phyloP scores from a whole-genome alignment of 768 basidiomycete species.

The Pleurotus pulmonarius region DNA sequence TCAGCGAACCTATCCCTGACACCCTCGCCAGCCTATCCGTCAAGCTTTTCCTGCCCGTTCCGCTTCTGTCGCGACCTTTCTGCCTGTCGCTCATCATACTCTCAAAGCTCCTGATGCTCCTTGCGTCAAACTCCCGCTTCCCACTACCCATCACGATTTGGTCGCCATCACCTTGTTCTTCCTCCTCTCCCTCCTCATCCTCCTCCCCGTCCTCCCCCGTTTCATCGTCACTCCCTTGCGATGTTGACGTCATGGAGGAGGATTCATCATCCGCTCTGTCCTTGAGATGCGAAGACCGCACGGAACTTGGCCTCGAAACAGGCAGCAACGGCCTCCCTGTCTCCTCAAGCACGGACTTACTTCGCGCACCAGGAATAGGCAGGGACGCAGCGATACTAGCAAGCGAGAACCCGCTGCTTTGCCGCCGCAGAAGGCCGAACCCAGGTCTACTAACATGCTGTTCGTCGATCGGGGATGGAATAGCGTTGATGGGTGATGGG shows the following conservation, averaged over 20 bases:
- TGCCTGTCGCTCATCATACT: slow-evolving; percentile 69
- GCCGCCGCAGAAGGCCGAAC: slow-evolving; percentile 68
- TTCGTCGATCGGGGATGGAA: slow-evolving; percentile 11
- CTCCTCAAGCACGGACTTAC: slow-evolving; percentile 30
- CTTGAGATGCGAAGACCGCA: slow-evolving; percentile 24
- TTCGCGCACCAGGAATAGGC: slow-evolving; percentile 40
- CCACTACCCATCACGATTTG: slow-evolving; percentile 29
- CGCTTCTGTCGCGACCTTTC: slow-evolving; percentile 22
- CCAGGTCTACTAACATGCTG: slow-evolving; percentile 34
- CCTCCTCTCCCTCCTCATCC: slow-evolving; percentile 32
- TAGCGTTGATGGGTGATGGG: slow-evolving; percentile 10
- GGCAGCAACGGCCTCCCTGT: slow-evolving; percentile 43
- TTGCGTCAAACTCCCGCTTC: slow-evolving; percentile 45
- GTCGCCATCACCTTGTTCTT: slow-evolving; percentile 33
- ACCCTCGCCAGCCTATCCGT: slow-evolving; percentile 81
- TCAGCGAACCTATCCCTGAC: slow-evolving; percentile 43
- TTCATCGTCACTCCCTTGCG: slow-evolving; percentile 33
- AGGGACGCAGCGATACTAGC: slow-evolving; percentile 67
- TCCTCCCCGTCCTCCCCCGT: slow-evolving; percentile 31
- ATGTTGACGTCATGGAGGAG: slow-evolving; percentile 23
- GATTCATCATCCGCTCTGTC: slow-evolving; percentile 29
- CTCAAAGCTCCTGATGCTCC: slow-evolving; percentile 84
- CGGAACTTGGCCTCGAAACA: slow-evolving; percentile 39
- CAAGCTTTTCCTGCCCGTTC: slow-evolving; percentile 55
- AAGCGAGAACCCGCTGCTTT: slow-evolving; percentile 74